Base-by-base conservation (phyloP, 148 eudicot species). In the Talinum fruticosum region DNA sequence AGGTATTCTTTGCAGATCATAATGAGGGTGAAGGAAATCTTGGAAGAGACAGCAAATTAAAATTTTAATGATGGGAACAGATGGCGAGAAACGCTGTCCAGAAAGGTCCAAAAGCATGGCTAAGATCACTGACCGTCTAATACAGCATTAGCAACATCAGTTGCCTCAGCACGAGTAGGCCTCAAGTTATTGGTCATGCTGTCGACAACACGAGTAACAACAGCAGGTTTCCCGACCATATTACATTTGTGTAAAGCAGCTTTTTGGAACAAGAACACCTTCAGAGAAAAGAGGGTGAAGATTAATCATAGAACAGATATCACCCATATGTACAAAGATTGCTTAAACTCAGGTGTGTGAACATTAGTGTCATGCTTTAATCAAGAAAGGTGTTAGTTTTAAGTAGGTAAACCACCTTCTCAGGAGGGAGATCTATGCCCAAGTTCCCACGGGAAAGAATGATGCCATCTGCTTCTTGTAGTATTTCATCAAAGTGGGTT, bases 101-200 rank as follows among this genome's bases (percentile, higher is more conserved):
- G 44, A 37, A 69, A 19, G 8, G 34, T 66, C 10, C 18, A 18
- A 14, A 6, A 23, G 51, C n/a, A 28, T 62, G 51, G 28, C 24
- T 23, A 30, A 47, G 34, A 16, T 64, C 28, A 81, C 86, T 72
- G 49, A 95, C 98, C 98, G 83, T 95, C 98, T 81, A 95, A 80
- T 30, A 95, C 96, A 80, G 97, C 98, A 85, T 95, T 95, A 74
- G 98, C 98, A 73, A 95, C 98, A 88, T 95, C 98, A 81, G 98
- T 95, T 68, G 97, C 98, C 87, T 92, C 97, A n/a, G 98, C 98
- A 82, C 98, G 96, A 81, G 98, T 95, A 70, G 98, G 98, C 65
- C 98, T 88, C 68, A 95, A 94, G 83, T 92, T 95, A 81, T 90
- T 90, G 73, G 97, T 95, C 98, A 95, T 95, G 72, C 98, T 95